phyloP scores from a whole-genome alignment of 2,329 filamentous ascomycete genomes.

The Huntiella decipiens region DNA sequence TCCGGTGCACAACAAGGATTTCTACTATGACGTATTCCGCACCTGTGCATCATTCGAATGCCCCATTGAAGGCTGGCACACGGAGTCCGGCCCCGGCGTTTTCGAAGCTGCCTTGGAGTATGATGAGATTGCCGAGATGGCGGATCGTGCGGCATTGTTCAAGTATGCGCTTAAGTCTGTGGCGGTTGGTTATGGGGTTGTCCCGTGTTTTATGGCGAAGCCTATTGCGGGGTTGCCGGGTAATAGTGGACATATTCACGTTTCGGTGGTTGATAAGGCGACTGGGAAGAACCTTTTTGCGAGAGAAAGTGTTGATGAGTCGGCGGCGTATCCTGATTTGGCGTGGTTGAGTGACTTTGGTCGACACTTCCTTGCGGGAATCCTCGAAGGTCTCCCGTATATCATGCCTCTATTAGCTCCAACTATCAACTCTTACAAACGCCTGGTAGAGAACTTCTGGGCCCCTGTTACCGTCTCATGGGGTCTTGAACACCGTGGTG shows the following conservation, averaged over 20 bases:
- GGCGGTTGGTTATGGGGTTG: slow-evolving; percentile 73
- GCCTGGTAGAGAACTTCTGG: slow-evolving; percentile 97
- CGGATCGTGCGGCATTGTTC: slow-evolving; percentile 79
- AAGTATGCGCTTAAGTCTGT: slow-evolving; percentile 81
- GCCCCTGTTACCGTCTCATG: slow-evolving; percentile 93
- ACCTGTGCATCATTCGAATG: slow-evolving; percentile 60
- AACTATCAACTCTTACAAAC: slow-evolving; percentile 95
- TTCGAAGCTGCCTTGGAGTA: slow-evolving; percentile 93
- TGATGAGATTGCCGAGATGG: slow-evolving; percentile 72
- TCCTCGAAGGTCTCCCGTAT: slow-evolving; percentile 76
- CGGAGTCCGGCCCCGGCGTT: slow-evolving; percentile 80
- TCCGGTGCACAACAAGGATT: slow-evolving; percentile 77
- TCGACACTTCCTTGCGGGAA: slow-evolving; percentile 77
- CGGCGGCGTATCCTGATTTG: slow-evolving; percentile 56
- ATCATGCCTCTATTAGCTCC: slow-evolving; percentile 92
- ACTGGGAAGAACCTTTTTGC: slow-evolving; percentile 67
- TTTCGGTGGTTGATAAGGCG: slow-evolving; percentile 65
- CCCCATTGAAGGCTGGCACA: slow-evolving; percentile 86
- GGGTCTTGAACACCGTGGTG: slow-evolving; percentile 88
- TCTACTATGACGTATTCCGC: slow-evolving; percentile 77
- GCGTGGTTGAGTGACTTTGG: slow-evolving; percentile 70
- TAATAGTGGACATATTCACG: slow-evolving; percentile 89
- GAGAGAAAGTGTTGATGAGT: slow-evolving; percentile 50
- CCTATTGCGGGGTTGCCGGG: slow-evolving; percentile 77
- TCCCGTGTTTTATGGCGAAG: slow-evolving; percentile 97